These are phyloP conservation scores for Trypanosoma brucei DNA, from an alignment of 208 protist genomes.

Conservation along the genomic window DNA sequence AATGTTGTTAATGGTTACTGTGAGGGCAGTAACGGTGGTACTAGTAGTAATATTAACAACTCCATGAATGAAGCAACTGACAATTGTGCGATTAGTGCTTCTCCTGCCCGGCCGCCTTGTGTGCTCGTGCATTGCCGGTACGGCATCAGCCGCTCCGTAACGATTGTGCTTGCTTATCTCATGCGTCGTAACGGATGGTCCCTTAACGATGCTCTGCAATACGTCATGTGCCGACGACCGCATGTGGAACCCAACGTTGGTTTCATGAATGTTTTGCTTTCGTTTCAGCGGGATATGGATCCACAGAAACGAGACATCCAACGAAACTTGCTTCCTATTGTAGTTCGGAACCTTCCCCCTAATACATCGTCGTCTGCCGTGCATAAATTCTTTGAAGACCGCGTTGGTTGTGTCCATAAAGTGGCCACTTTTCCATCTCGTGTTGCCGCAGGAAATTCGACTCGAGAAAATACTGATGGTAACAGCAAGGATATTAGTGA, in stretches of 20 bases:
- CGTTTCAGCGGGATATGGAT: constrained; percentile 59
- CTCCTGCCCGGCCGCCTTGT: constrained; percentile 16
- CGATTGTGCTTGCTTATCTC: constrained; percentile 82
- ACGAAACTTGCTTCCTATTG: constrained; percentile 47
- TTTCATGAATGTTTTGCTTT: constrained; percentile 71
- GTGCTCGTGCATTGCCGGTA: constrained; percentile 86
- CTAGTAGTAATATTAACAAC: background rate
- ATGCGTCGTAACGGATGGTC: constrained; percentile 81
- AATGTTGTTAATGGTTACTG: background rate
- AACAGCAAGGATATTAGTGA: background rate
- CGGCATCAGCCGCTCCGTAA: constrained; percentile 76
- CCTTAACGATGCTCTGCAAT: constrained; percentile 74
- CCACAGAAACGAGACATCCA: constrained; percentile 38
- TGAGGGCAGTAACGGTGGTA: background rate
- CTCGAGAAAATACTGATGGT: background rate
- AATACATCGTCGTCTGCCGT: constrained; percentile 29
- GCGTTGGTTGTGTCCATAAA: constrained; percentile 59
- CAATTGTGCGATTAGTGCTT: too few relatives aligned
- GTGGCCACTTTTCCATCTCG: constrained; percentile 41
- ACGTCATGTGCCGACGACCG: constrained; percentile 49
- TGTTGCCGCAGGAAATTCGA: background rate
- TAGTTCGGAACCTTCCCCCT: constrained; percentile 42
- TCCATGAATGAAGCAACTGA: too few relatives aligned
- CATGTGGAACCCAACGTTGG: constrained; percentile 75
- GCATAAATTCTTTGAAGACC: constrained; percentile 56